A percentile compares a stretch with the other conserved stretches of the same genome.
Conservation (phyloP, 306 rosid genomes). For the Herpetospermum pedunculosum region DNA sequence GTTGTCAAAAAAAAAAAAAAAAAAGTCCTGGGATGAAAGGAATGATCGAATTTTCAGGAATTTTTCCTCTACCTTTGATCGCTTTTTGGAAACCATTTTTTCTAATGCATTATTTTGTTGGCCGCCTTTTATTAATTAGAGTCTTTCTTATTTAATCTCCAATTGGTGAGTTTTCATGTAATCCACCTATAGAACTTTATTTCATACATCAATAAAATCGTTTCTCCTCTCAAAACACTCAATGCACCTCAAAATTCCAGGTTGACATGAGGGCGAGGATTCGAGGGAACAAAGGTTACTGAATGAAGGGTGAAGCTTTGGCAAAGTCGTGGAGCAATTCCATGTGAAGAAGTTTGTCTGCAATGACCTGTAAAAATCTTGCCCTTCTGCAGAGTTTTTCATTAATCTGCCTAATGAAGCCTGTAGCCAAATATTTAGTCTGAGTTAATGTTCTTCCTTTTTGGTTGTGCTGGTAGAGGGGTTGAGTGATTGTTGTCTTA, state of each 20-base stretch:
- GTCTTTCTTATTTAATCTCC: too few species aligned
- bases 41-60: too few species aligned
- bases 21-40: too few species aligned
- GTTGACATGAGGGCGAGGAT: slow-evolving; percentile 48
- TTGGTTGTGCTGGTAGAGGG: not conserved
- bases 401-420: not conserved
- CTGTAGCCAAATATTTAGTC: not conserved
- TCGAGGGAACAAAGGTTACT: slow-evolving; percentile 43
- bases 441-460: not conserved
- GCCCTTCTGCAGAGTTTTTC: slow-evolving; percentile 1
- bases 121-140: too few species aligned
- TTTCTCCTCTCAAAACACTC: not conserved
- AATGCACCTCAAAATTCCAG: slow-evolving; percentile 22
- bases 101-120: too few species aligned
- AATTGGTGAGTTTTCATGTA: too few species aligned
- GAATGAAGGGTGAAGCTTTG: not conserved
- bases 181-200: too few species aligned
- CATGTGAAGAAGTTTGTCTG: not conserved
- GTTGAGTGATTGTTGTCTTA: not conserved
- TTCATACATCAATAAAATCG: too few species aligned
- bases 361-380: not conserved
- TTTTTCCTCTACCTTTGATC: too few species aligned
- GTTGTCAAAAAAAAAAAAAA: too few species aligned
- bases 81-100: too few species aligned
- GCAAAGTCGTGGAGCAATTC: not conserved